Evolutionary conservation across 345 rosid genomes (phyloP), one percentile per base, ranked within the genome.

Genomic region (Syzygium grande): DNA sequence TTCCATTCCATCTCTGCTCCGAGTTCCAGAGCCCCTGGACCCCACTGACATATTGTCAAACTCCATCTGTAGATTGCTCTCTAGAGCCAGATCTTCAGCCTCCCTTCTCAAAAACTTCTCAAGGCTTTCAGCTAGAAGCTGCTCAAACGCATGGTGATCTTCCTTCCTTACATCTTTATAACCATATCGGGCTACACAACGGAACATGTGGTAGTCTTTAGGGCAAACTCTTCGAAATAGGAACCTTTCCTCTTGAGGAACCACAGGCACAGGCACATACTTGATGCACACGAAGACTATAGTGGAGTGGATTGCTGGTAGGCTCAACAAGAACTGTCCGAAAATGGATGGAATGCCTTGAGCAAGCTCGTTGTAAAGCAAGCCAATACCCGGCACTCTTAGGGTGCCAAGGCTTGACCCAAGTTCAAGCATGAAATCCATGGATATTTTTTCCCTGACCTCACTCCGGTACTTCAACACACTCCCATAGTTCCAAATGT

Each of bases 401-500:
- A 93, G 93, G 2, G 99, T 98, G 29, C 99, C 99, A 1, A 98
- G 95, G 85, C 93, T 92, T 85, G 98, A 94, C 84, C 98, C 99
- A 10, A 96, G 96, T 43, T 98, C 99, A 51, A 88, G 95, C 96
- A 98, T 92, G 89, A 93, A 91, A 80, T 98, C 99, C 94, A 93
- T 92, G 34, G 99, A 95, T 84, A 98, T 96, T 89, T 95, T 95
- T 90, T 94, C 98, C 88, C 99, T 88, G 77, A 98, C 95, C 91
- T 98, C 99, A 88, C 98, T 96, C 86, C 88, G 94, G 96, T 96
- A 98, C 93, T 98, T 98, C 89, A 98, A 89, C 55, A 98, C 97
- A 49, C 98, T 98, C 80, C 99, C 99, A 61, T 98, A 96, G 88
- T 98, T 98, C 99, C 99, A 98, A 58, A 91, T 88, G 94, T 98